Conservation (phyloP, 345 rosid genomes). For the Melaleuca quinquenervia region DNA sequence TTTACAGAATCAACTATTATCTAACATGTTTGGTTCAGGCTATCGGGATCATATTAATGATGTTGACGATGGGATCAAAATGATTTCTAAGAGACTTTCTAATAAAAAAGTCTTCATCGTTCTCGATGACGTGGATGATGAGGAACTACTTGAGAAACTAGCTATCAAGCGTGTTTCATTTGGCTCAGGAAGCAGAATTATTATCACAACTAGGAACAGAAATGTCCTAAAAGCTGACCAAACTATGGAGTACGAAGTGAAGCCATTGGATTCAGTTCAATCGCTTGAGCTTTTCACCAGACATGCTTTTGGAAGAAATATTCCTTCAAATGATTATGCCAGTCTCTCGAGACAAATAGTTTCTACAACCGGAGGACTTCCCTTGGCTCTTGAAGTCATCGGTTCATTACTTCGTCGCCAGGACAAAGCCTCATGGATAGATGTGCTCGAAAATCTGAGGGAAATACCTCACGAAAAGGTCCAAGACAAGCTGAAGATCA, state of each 20-base stretch:
- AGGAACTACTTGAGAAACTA: not conserved
- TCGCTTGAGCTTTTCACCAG: not conserved
- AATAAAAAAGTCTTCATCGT: not conserved
- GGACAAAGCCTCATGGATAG: not conserved
- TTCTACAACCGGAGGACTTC: not conserved
- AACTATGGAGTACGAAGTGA: not conserved
- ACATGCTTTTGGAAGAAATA: not conserved
- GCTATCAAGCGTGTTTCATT: not conserved
- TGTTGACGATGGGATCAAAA: not conserved
- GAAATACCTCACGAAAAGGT: not conserved
- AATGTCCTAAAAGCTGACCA: not conserved
- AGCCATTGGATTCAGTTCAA: accelerated
- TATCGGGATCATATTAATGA: not conserved
- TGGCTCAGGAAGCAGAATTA: not conserved
- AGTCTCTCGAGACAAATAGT: not conserved
- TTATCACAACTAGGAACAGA: not conserved
- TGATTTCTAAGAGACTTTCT: not conserved
- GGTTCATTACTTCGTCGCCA: not conserved
- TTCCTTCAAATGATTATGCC: not conserved
- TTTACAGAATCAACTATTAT: not conserved
- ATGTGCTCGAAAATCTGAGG: accelerated
- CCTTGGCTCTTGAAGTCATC: not conserved
- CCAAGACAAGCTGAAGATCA: not conserved
- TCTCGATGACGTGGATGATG: not conserved
- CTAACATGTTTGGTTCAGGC: not conserved